Evolutionary conservation across 2,329 filamentous ascomycete genomes (phyloP).

Genomic region (Trichoderma polysporum): DNA sequence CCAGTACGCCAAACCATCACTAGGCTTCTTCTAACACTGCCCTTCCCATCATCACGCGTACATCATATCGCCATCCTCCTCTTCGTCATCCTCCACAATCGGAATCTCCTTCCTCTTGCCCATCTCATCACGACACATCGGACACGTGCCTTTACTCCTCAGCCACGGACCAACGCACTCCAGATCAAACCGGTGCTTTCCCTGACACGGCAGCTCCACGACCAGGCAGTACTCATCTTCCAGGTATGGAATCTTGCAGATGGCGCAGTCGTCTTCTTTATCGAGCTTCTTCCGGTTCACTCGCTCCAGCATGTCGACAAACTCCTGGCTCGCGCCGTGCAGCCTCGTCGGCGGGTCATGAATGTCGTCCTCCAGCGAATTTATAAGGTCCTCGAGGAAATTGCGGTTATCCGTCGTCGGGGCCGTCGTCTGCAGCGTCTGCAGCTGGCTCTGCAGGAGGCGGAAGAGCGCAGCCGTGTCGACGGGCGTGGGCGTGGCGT

Average conservation of each 20-base stretch:
- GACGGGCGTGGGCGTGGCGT: slow-evolving; percentile 59
- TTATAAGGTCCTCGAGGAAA: slow-evolving; percentile 52
- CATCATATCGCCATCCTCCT: slow-evolving; percentile 50
- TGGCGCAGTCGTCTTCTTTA: slow-evolving; percentile 57
- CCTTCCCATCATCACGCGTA: slow-evolving; percentile 32
- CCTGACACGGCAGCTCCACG: slow-evolving; percentile 62
- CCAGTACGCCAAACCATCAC: slow-evolving; percentile 30
- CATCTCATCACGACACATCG: slow-evolving; percentile 61
- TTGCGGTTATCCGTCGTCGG: slow-evolving; percentile 48
- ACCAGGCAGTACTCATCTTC: slow-evolving; percentile 63
- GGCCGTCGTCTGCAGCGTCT: slow-evolving; percentile 49
- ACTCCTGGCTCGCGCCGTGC: slow-evolving; percentile 57
- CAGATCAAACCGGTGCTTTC: slow-evolving; percentile 60
- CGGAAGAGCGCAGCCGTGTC: slow-evolving; percentile 58
- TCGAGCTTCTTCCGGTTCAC: slow-evolving; percentile 52
- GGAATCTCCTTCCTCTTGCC: slow-evolving; percentile 53
- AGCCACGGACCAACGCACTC: slow-evolving; percentile 68
- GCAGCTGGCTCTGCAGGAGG: slow-evolving; percentile 58
- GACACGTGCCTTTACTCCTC: slow-evolving; percentile 62
- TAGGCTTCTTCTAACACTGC: too few relatives aligned
- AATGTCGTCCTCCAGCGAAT: slow-evolving; percentile 50
- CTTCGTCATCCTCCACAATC: slow-evolving; percentile 49
- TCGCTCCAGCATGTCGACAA: slow-evolving; percentile 59
- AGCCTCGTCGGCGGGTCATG: slow-evolving; percentile 52
- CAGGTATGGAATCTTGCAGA: slow-evolving; percentile 61